Base-by-base conservation (phyloP, 352 stramenopile species). In the Phytophthora pisi region DNA sequence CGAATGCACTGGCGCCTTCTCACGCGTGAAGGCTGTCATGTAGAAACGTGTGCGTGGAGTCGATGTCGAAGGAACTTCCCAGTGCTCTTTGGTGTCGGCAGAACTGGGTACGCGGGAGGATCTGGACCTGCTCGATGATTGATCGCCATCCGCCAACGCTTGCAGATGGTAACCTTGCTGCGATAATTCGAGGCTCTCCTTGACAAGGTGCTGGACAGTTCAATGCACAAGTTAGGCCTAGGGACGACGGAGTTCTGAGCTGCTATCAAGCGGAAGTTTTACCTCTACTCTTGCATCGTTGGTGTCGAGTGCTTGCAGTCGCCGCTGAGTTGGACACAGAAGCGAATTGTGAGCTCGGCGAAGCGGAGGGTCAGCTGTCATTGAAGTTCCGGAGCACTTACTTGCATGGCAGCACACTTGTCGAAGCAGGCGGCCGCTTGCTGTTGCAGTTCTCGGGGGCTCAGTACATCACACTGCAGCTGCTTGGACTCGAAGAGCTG, bases 101-200 rank as follows among this genome's bases (percentile, higher is more conserved):
- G 57, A 71, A 26, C 64, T 77, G 24, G 59, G 56, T 13, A 77
- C 31, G 38, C 51, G 57, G 40, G 65, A 68, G 16, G 60, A 70
- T 15, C 47, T 61, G 18, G 56, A 69, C 24, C 50, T 51, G n/a
- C 58, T 66, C 23, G 59, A 52, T 13, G 49, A 57, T 11, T 50
- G 20, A 20, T 54, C 47, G 16, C 11, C 46, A 57, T 88, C 79
- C 31, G 64, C 73, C 15, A 89, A 52, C 13, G 72, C 66, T 69
- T 86, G 74, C 8, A 89, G 34, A 28, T 78, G 76, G 26, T 89
- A 86, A 7, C 71, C 82, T 62, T 88, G 68, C 57, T 90, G 82
- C 4, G 80, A 85, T 11, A 84, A 46, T 31, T 70, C 61, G 11
- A 86, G 61, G 18, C 76, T 80, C 20, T 87, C 72, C 34, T 78